Percentiles rank a stretch among this genome's conserved stretches.
These are phyloP conservation scores for Rhexocercosporidium sp. DNA, from an alignment of 2,329 filamentous ascomycete genomes.

Conservation along the genomic window DNA sequence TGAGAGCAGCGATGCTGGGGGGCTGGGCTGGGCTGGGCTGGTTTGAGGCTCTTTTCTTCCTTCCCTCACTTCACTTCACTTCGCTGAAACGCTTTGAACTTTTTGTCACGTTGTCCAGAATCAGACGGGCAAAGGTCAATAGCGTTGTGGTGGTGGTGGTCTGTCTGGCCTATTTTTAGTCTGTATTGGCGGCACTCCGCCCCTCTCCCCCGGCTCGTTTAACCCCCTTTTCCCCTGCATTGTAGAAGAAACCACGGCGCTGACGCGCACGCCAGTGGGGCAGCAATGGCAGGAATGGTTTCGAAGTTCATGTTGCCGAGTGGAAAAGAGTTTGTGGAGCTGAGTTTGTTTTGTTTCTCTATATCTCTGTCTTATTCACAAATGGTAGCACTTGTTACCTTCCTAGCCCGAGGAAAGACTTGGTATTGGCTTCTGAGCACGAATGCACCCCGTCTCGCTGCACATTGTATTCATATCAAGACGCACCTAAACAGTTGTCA, in stretches of 20 bases:
- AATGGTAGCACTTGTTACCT: no score
- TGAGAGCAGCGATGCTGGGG: neutral
- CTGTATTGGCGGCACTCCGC: constrained; percentile 13
- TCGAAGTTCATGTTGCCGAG: neutral
- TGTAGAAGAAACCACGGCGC: neutral
- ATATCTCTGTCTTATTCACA: no score
- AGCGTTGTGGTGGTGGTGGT: neutral
- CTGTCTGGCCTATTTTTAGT: constrained; percentile 11
- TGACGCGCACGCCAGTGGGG: neutral
- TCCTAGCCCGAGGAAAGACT: no score
- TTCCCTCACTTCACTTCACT: neutral
- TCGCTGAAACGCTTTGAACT: constrained; percentile 19
- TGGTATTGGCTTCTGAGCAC: no score
- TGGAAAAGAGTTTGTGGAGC: no score
- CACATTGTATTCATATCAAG: no score
- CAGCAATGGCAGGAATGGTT: neutral
- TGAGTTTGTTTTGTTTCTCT: no score
- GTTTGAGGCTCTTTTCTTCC: constrained; percentile 18
- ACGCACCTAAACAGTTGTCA: neutral
- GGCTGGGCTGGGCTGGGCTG: neutral
- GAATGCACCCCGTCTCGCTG: no score
- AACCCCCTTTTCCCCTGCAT: constrained; percentile 21
- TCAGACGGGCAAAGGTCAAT: neutral
- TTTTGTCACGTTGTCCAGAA: constrained; percentile 11
- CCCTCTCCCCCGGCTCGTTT: neutral